Evolutionary conservation across 371 early-diverging fungal species (phyloP).

Genomic region (Circinella minor): DNA sequence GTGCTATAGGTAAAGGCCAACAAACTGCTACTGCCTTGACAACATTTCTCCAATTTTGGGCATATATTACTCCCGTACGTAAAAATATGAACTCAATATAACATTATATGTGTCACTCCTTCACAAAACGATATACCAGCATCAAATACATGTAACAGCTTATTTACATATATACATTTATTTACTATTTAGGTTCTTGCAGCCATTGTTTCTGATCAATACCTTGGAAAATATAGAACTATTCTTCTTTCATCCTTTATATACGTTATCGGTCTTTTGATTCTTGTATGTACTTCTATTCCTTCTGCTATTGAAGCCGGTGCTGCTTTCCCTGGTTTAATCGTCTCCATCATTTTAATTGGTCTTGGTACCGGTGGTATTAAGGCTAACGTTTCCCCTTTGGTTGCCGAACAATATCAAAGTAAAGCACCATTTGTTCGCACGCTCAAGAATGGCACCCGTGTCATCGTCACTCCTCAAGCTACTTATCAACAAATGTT

Average conservation of each 20-base stretch:
- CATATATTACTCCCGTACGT: conserved; percentile 70
- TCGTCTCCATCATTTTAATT: conserved; percentile 72
- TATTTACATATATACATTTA: not conserved
- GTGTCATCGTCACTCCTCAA: conserved; percentile 32
- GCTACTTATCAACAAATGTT: conserved; percentile 37
- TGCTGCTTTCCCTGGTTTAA: conserved; percentile 67
- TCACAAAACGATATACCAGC: too few relatives aligned
- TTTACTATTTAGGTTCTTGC: conserved; percentile 61
- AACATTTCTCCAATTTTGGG: conserved; percentile 82
- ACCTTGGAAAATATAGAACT: conserved; percentile 84
- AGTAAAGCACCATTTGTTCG: conserved; percentile 36
- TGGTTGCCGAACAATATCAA: conserved; percentile 52
- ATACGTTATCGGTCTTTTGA: conserved; percentile 76
- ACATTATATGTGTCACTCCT: too few relatives aligned
- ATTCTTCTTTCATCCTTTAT: conserved; percentile 69
- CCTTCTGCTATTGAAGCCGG: conserved; percentile 56
- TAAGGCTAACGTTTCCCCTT: conserved; percentile 51
- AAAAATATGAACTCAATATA: too few relatives aligned
- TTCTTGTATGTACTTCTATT: conserved; percentile 68
- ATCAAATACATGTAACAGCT: too few relatives aligned
- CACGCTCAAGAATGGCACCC: conserved; percentile 29
- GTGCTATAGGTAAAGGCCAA: conserved; percentile 52
- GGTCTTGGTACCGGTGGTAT: conserved; percentile 65
- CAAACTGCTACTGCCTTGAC: conserved; percentile 68
- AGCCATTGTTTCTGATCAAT: conserved; percentile 82